These are phyloP conservation scores for Yamadazyma mexicana DNA, from an alignment of 1,139 yeast species.

Conservation along the genomic window DNA sequence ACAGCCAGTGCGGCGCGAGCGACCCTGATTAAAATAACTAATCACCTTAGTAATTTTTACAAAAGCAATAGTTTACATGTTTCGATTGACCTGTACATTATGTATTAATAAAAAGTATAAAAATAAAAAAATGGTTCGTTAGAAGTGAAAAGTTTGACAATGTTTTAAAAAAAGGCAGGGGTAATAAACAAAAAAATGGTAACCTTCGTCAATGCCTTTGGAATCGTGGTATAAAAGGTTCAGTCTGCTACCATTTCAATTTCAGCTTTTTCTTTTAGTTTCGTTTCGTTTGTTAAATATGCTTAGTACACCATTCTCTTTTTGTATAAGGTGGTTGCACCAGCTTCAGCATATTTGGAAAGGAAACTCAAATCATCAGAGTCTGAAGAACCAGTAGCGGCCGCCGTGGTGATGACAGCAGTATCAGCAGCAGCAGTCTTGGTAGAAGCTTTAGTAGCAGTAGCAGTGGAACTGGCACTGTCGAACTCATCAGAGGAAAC, in stretches of 20 bases:
- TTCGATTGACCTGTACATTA: neutral
- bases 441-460: slow-evolving; percentile 10
- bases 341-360: slow-evolving; percentile 17
- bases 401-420: slow-evolving; percentile 9
- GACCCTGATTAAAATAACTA: too few relatives aligned
- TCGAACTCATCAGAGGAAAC: slow-evolving; percentile 28
- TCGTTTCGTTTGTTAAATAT: too few relatives aligned
- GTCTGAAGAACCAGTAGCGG: slow-evolving; percentile 14
- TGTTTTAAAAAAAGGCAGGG: neutral
- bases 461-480: slow-evolving; percentile 16
- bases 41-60: too few relatives aligned
- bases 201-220: neutral
- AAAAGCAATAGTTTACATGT: too few relatives aligned
- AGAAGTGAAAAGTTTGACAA: neutral
- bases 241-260: neutral
- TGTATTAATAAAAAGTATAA: neutral
- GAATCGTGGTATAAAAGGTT: neutral
- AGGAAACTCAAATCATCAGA: slow-evolving; percentile 17
- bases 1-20: too few relatives aligned
- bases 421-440: slow-evolving; percentile 16
- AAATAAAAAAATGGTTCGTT: neutral
- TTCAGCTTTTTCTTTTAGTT: too few relatives aligned
- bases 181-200: neutral
- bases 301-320: slow-evolving; percentile 23
- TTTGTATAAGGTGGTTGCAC: slow-evolving; percentile 21